Conservation (phyloP, 2,329 filamentous ascomycete species). For the Scedosporium boydii region DNA sequence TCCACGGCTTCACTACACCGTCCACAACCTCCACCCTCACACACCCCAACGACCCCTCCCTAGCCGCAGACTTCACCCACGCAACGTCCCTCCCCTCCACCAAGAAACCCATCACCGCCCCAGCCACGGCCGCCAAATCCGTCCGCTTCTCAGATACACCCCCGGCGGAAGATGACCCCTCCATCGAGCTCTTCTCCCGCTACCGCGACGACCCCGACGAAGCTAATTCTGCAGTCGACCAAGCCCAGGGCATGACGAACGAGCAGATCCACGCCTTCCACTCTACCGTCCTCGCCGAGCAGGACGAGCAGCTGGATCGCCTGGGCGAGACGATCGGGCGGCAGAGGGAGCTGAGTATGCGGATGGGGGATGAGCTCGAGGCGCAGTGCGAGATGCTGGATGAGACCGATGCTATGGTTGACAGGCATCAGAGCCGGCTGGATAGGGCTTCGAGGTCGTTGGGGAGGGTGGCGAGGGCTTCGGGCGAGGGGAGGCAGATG, state of each 20-base stretch:
- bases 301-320: constrained; percentile 86
- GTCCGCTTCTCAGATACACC: constrained; percentile 75
- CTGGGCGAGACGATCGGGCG: constrained; percentile 79
- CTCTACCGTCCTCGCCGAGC: constrained; percentile 67
- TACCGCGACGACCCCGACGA: constrained; percentile 60
- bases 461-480: constrained; percentile 61
- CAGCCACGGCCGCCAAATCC: constrained; percentile 48
- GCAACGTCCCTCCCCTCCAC: constrained; percentile 34
- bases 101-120: constrained; percentile 19
- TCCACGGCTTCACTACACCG: constrained; percentile 54
- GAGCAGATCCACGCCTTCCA: constrained; percentile 83
- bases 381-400: constrained; percentile 82
- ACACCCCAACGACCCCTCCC: constrained; percentile 54
- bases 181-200: constrained; percentile 37
- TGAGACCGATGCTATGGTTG: constrained; percentile 74
- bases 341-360: constrained; percentile 86
- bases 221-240: constrained; percentile 22
- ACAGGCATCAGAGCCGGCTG: constrained; percentile 69
- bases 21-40: constrained; percentile 41
- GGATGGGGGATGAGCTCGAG: constrained; percentile 93
- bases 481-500: constrained; percentile 82
- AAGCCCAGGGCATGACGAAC: constrained; percentile 59
- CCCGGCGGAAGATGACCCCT: constrained; percentile 30
- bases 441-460: constrained; percentile 66
- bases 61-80: constrained; percentile 55